Evolutionary conservation across 208 protist species (phyloP), one percentile per base, ranked within the genome.

Genomic region (Novymonas esmeraldas): DNA sequence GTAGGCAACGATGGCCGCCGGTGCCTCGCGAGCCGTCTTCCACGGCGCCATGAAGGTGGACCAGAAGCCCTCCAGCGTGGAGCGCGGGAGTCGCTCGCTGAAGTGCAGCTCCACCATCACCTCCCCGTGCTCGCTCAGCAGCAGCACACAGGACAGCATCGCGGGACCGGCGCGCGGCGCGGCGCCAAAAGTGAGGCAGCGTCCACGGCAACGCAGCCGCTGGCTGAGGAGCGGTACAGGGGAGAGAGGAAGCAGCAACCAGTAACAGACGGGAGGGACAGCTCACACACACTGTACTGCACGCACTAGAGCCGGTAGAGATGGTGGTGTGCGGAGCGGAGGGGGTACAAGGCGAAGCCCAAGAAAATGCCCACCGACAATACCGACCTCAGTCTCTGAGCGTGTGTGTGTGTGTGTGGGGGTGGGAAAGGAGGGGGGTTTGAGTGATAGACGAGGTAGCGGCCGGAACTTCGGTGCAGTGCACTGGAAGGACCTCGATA

Each of bases 101-200:
- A 88, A 97, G 48, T 95, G 87, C 65, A 90, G 85, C 70, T 97
- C 89, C 46, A 97, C 89, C 41, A 98, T 90, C 18, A 97, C 88
- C 52, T 96, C 88, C 38, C 91, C 91, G 48, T 82, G 73, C 16
- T 73, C 60, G 66, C 81, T 91, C 0, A 94, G 67, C 52, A 96
- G 70, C 77, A 92, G 93, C 20, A 96, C 51, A 36, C 79, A 84
- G 0, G 87, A 85, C 58, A 96, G 69, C 87, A 96, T 89, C 4
- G 24, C 45, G 45, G 45, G 6, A 26, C n/a, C n/a, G n/a, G n/a
- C 6, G 57, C 24, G 14, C 24, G 2, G 24, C 26, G 28, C 22
- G 54, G 34, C 44, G 18, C 26, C 7, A 57, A 33, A 55, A 11
- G 10, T 9, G 10, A 59, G 31, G 31, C 33, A 29, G 20, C 11